These are phyloP conservation scores for Blastobotrys capitulatus DNA, from an alignment of 1,139 yeast genomes.

Conservation along the genomic window DNA sequence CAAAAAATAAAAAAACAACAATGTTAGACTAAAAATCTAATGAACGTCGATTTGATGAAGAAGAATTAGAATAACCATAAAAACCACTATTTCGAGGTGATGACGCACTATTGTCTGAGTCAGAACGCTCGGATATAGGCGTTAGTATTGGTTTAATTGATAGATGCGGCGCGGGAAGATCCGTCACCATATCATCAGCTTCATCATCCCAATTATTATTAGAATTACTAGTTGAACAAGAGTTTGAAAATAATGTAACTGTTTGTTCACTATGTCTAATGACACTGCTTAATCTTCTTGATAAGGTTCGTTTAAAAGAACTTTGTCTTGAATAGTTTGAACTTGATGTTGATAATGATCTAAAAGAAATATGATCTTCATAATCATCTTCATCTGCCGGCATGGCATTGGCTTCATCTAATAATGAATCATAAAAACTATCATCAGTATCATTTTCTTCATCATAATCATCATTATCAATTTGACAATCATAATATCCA, in stretches of 20 bases:
- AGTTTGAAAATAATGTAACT: slow-evolving; percentile 20
- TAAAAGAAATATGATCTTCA: slow-evolving; percentile 15
- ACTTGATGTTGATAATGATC: slow-evolving; percentile 11
- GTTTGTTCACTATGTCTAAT: slow-evolving; percentile 21
- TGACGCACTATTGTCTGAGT: slow-evolving; percentile 9
- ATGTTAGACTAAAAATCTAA: not conserved
- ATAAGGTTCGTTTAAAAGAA: slow-evolving; percentile 5
- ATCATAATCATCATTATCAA: slow-evolving; percentile 1
- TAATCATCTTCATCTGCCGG: slow-evolving; percentile 19
- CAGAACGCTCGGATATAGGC: slow-evolving; percentile 23
- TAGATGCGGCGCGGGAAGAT: slow-evolving; percentile 15
- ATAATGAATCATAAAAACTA: slow-evolving; percentile 19
- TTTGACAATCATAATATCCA: slow-evolving; percentile 1
- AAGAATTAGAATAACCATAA: not conserved
- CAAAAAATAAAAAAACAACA: too few species aligned
- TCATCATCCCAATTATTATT: slow-evolving; percentile 1
- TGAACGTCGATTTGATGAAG: not conserved
- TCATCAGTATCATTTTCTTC: slow-evolving; percentile 15
- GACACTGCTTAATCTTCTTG: slow-evolving; percentile 14
- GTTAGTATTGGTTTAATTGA: slow-evolving; percentile 16
- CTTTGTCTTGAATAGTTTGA: slow-evolving; percentile 1
- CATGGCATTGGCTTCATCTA: slow-evolving; percentile 29
- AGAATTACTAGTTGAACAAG: not conserved
- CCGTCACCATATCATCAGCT: slow-evolving; percentile 10
- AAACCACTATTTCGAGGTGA: slow-evolving; percentile 2